Percentiles rank a stretch among this genome's conserved stretches.
phyloP scores from a whole-genome alignment of 2,329 filamentous ascomycete species.

The Claviceps capensis region DNA sequence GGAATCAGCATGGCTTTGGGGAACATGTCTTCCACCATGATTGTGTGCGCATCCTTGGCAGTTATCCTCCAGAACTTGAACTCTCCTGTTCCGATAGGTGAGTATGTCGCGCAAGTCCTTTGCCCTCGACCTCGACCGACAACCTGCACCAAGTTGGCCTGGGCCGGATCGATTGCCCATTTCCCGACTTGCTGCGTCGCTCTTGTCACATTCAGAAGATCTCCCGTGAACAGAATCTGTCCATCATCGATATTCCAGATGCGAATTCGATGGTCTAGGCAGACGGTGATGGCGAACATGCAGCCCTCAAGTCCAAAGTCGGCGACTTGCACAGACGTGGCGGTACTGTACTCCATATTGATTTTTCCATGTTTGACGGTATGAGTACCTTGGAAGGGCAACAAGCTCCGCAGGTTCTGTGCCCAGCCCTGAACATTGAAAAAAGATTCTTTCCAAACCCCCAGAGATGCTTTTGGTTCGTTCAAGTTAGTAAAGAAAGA shows the following conservation, averaged over 20 bases:
- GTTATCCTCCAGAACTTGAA: constrained; percentile 88
- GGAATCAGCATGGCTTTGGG: constrained; percentile 47
- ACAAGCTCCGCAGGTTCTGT: constrained; percentile 49
- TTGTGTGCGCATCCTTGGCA: constrained; percentile 47
- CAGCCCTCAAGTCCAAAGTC: constrained; percentile 34
- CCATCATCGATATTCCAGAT: constrained; percentile 83
- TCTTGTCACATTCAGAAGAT: constrained; percentile 57
- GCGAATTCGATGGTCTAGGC: constrained; percentile 75
- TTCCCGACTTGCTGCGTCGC: constrained; percentile 57
- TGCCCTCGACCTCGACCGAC: constrained; percentile 42
- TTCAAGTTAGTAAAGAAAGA: background rate
- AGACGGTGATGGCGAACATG: constrained; percentile 61
- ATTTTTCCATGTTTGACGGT: constrained; percentile 49
- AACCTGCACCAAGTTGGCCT: constrained; percentile 63
- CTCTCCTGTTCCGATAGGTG: constrained; percentile 71
- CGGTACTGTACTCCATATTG: constrained; percentile 54
- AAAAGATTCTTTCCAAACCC: constrained; percentile 54
- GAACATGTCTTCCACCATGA: constrained; percentile 60
- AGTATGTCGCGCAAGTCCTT: constrained; percentile 63
- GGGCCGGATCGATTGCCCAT: constrained; percentile 66
- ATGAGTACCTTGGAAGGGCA: constrained; percentile 52
- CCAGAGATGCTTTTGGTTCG: constrained; percentile 12
- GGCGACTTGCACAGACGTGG: constrained; percentile 46
- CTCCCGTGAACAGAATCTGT: constrained; percentile 60
- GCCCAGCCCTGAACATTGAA: constrained; percentile 64